Evolutionary conservation across 495 filamentous ascomycete species (phyloP), one percentile per base, ranked within the genome.

Genomic region (Cairneyella variabilis): DNA sequence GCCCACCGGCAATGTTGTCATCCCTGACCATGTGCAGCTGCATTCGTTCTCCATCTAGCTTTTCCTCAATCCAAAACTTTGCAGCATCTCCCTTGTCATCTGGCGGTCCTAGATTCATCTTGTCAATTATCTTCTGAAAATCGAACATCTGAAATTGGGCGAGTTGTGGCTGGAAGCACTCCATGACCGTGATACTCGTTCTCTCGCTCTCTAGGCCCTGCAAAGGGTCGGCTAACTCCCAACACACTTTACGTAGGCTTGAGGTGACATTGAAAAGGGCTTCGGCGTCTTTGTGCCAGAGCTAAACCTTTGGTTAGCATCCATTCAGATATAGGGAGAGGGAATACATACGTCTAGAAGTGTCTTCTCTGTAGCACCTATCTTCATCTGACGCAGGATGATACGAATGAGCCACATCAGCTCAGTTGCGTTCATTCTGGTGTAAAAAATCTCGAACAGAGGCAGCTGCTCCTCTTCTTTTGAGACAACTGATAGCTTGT

Each of bases 41-140:
- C 87, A 98, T 96, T 42, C 93, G 77, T 71, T 98, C 93, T 5
- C 93, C 93, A 62, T 98, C 93, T 14, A 98, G 74, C 68, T 98
- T 98, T 72, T 98, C 93, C 64, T 98, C 93, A 32, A 97, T 92
- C 91, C 91, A 98, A 62, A 96, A 97, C 21, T 82, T 76, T 8
- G 78, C 71, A n/a, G n/a, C n/a, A n/a, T n/a, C n/a, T n/a, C n/a
- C n/a, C n/a, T n/a, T n/a, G n/a, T n/a, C n/a, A 39, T 91, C 83
- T 3, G 88, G 81, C 42, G 86, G 81, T 1, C 80, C 87, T 0
- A 76, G 73, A 18, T 76, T 74, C 77, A 98, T 82, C 28, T 81
- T 82, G 11, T 76, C 70, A 22, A 96, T 82, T 76, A 96, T 87
- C 53, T 84, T 86, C n/a, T 87, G 80, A 59, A 97, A 85, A 1